Evolutionary conservation across 1,284 basidiomycete species (phyloP).

Genomic region (Salmacisia buchloeana): DNA sequence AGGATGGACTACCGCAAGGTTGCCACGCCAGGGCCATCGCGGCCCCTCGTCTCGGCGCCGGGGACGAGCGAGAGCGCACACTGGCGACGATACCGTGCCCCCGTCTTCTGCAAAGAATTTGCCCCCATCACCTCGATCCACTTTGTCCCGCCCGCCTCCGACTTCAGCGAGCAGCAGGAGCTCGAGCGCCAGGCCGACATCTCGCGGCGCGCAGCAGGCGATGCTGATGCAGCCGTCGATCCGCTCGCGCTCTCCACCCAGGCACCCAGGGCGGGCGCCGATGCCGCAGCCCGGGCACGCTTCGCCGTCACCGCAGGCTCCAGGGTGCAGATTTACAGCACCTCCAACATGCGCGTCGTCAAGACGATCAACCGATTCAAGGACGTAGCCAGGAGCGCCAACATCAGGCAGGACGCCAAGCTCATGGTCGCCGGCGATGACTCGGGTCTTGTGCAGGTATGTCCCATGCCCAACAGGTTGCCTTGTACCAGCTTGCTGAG

Average conservation of each 20-base stretch:
- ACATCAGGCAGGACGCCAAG: slow-evolving; percentile 75
- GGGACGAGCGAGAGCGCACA: slow-evolving; percentile 33
- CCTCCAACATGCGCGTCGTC: slow-evolving; percentile 85
- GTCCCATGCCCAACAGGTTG: neutral
- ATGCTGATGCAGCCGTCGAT: neutral
- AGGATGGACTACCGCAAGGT: slow-evolving; percentile 3
- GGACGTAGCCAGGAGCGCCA: slow-evolving; percentile 72
- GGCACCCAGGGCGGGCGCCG: neutral
- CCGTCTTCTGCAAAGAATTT: slow-evolving; percentile 46
- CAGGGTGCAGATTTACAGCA: slow-evolving; percentile 90
- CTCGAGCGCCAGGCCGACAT: neutral
- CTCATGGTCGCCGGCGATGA: slow-evolving; percentile 92
- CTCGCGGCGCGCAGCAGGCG: neutral
- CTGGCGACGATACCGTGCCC: slow-evolving; percentile 44
- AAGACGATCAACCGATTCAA: slow-evolving; percentile 97
- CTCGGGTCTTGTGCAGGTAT: slow-evolving; percentile 80
- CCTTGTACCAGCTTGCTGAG: neutral
- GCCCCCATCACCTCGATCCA: slow-evolving; percentile 47
- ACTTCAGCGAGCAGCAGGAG: slow-evolving; percentile 16
- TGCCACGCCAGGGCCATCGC: slow-evolving; percentile 3
- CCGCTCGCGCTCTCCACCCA: slow-evolving; percentile 1
- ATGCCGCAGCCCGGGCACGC: slow-evolving; percentile 48
- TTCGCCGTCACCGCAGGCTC: slow-evolving; percentile 94
- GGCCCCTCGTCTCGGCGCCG: neutral
- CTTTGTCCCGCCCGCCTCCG: slow-evolving; percentile 37